Evolutionary conservation across 2,329 filamentous ascomycete species (phyloP).

Genomic region (Aspergillus ochraceus): DNA sequence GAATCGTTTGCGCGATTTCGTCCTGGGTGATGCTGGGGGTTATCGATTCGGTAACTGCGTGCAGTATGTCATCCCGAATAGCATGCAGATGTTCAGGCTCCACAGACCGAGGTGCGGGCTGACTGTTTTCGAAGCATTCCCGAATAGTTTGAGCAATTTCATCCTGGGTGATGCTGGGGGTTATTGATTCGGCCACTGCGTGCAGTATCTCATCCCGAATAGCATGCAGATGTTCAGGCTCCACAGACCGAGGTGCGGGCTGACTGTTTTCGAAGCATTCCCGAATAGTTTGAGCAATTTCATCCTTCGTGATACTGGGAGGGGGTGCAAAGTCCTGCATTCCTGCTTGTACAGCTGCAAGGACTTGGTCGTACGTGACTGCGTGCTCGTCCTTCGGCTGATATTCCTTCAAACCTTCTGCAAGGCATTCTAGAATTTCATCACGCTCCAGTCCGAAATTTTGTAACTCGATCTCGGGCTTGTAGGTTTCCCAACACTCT

Average conservation of each 20-base stretch:
- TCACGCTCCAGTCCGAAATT: constrained; percentile 88
- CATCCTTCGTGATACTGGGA: constrained; percentile 71
- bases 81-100: constrained; percentile 29
- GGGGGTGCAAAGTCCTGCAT: constrained; percentile 77
- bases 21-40: constrained; percentile 70
- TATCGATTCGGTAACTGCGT: constrained; percentile 31
- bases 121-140: constrained; percentile 83
- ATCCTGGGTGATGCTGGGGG: constrained; percentile 70
- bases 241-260: constrained; percentile 17
- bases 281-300: constrained; percentile 78
- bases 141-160: constrained; percentile 82
- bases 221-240: constrained; percentile 28
- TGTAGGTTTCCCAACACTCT: constrained; percentile 91
- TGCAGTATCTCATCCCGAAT: constrained; percentile 37
- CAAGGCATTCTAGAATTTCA: constrained; percentile 82
- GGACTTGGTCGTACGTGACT: constrained; percentile 80
- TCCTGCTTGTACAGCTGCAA: constrained; percentile 80
- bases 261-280: constrained; percentile 83
- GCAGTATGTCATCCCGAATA: constrained; percentile 36
- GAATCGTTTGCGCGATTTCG: constrained; percentile 79
- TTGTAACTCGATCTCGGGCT: constrained; percentile 87
- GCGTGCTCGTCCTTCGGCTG: constrained; percentile 53
- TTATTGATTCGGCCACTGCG: constrained; percentile 30
- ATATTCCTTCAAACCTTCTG: constrained; percentile 81
- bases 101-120: constrained; percentile 17